Base-by-base conservation (phyloP, 2,329 filamentous ascomycete species). In the Metarhizium album region DNA sequence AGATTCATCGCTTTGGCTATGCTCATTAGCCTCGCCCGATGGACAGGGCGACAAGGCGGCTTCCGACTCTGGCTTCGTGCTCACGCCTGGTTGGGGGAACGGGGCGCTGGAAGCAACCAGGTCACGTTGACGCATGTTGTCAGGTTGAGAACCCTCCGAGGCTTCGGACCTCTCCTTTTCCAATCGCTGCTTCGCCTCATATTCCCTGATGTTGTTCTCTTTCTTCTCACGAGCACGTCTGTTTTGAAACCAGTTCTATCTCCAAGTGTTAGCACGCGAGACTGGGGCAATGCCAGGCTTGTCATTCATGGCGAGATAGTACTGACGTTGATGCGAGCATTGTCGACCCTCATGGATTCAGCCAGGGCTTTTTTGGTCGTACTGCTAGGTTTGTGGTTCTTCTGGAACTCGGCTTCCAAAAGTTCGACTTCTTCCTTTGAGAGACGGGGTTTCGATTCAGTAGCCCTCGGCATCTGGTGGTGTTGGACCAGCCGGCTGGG, bases 191-290 rank as follows among this genome's bases (percentile, higher is more conserved):
- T 60, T 65, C 35, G 67, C 68, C 37, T 69, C 67, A 49, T 70
- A 70, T 53, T 69, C 67, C 33, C 65, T 63, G 42, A 70, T 70
- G 47, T 80, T 81, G 59, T 73, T 76, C 62, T 82, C 78, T 61
- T 83, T 80, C 74, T 82, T 82, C 55, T 79, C 78, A 64, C 81
- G 78, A 49, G 81, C 80, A 48, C 81, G 74, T 53, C 81, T 71
- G 61, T 84, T 84, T 58, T 84, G 81, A 60, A 84, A 84, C 81
- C 81, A 84, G 61, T 84, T 84, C 80, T 84, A 48, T 9, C 13
- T 42, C 11, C n/a, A 14, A 35, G 16, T 33, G 63, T 72, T 60
- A 71, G 67, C 53, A 29, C 29, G 18, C 14, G 13, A 11, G 16
- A 11, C 29, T 18, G 14, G 23, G 6, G 20, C 20, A 23, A n/a